These are phyloP conservation scores for Phytophthora macrochlamydospora DNA, from an alignment of 352 stramenopile species.

Conservation along the genomic window DNA sequence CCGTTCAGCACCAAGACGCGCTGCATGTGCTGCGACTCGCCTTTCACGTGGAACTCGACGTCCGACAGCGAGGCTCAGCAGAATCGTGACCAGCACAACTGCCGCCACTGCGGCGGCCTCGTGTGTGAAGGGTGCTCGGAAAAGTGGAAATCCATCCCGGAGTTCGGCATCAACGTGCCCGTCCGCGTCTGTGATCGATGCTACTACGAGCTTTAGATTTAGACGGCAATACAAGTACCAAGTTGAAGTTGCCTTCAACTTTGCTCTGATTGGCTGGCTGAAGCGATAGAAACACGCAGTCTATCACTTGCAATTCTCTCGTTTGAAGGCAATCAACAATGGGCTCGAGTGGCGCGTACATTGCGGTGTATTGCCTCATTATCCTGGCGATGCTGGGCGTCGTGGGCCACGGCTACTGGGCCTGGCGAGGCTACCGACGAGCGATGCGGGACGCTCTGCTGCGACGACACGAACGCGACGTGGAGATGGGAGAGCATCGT, in stretches of 20 bases:
- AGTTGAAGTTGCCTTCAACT: slow-evolving; percentile 1
- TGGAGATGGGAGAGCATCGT: slow-evolving; percentile 25
- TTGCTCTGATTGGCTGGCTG: not conserved
- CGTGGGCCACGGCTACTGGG: slow-evolving; percentile 27
- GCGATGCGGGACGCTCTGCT: slow-evolving; percentile 31
- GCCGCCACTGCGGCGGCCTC: slow-evolving; percentile 76
- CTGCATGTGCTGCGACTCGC: slow-evolving; percentile 89
- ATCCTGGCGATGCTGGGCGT: slow-evolving; percentile 36
- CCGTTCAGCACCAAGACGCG: slow-evolving; percentile 83
- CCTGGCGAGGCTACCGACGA: slow-evolving; percentile 29
- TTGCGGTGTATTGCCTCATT: slow-evolving; percentile 38
- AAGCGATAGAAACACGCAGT: not conserved
- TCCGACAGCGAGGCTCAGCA: slow-evolving; percentile 89
- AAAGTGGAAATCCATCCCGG: slow-evolving; percentile 84
- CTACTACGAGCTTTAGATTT: slow-evolving; percentile 74
- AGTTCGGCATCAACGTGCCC: slow-evolving; percentile 86
- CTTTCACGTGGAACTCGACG: slow-evolving; percentile 91
- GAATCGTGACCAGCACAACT: slow-evolving; percentile 92
- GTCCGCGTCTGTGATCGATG: slow-evolving; percentile 88
- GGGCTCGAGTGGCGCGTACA: slow-evolving; percentile 23
- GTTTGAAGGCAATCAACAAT: slow-evolving; percentile 3
- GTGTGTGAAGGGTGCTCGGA: slow-evolving; percentile 88
- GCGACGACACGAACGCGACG: slow-evolving; percentile 35
- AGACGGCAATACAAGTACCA: slow-evolving; percentile 1
- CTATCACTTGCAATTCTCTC: not conserved